These are phyloP conservation scores for Aspergillus oerlinghausenensis DNA, from an alignment of 2,329 filamentous ascomycete genomes.

Conservation along the genomic window DNA sequence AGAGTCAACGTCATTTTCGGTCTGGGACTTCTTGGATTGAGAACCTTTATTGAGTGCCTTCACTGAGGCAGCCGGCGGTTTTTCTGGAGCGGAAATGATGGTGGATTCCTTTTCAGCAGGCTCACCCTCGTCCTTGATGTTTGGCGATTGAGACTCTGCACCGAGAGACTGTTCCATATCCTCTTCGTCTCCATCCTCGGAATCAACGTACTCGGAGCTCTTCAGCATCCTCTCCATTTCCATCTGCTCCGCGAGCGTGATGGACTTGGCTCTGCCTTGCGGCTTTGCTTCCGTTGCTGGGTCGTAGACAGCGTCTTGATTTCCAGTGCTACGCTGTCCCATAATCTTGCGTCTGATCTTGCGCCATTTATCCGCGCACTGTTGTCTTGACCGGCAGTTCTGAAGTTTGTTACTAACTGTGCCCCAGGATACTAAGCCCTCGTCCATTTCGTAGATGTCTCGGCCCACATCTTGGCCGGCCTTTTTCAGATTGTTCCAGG, in stretches of 20 bases:
- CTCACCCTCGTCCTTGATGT: neutral
- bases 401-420: slow-evolving; percentile 25
- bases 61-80: neutral
- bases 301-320: slow-evolving; percentile 24
- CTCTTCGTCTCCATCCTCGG: slow-evolving; percentile 4
- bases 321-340: slow-evolving; percentile 15
- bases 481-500: slow-evolving; percentile 18
- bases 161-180: neutral
- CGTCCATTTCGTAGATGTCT: slow-evolving; percentile 36
- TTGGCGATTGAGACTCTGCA: neutral
- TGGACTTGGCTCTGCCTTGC: neutral
- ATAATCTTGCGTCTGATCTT: slow-evolving; percentile 24
- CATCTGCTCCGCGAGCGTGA: slow-evolving; percentile 1
- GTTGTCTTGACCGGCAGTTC: slow-evolving; percentile 33
- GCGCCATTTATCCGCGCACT: slow-evolving; percentile 39
- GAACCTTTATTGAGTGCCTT: neutral
- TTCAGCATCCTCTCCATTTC: slow-evolving; percentile 1
- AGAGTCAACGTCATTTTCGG: neutral
- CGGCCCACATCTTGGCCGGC: slow-evolving; percentile 21
- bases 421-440: slow-evolving; percentile 29
- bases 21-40: neutral
- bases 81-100: neutral
- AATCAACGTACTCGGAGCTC: slow-evolving; percentile 9
- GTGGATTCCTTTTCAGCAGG: neutral
- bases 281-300: slow-evolving; percentile 6